Conservation (phyloP, 352 stramenopile genomes). For the Chrysophaeum taylorii region DNA sequence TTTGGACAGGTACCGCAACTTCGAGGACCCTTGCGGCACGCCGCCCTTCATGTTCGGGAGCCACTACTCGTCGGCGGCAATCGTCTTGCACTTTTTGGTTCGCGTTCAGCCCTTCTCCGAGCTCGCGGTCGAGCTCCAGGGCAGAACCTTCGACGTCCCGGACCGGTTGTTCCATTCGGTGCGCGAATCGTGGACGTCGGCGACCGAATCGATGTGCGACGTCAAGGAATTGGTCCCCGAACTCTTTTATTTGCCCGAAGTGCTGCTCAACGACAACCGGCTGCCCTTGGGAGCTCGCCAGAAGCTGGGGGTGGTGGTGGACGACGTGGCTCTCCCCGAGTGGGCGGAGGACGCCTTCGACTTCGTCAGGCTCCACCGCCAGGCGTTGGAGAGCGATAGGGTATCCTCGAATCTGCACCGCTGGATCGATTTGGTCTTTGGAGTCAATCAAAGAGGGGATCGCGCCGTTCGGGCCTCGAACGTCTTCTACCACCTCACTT, state of each 20-base stretch:
- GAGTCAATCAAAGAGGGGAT: slow-evolving; percentile 87
- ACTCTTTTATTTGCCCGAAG: slow-evolving; percentile 61
- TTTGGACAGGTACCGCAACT: slow-evolving; percentile 65
- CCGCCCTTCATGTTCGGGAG: slow-evolving; percentile 94
- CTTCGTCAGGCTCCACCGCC: slow-evolving; percentile 83
- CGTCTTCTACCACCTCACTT: slow-evolving; percentile 97
- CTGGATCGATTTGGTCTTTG: slow-evolving; percentile 99
- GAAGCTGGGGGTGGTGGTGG: too few relatives aligned
- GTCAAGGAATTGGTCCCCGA: slow-evolving; percentile 66
- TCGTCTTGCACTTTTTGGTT: slow-evolving; percentile 92
- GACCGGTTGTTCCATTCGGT: slow-evolving; percentile 54
- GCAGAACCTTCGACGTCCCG: slow-evolving; percentile 47
- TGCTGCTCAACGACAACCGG: slow-evolving; percentile 67
- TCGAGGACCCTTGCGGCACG: slow-evolving; percentile 52
- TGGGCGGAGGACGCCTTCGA: slow-evolving; percentile 37
- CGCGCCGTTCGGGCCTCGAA: slow-evolving; percentile 86
- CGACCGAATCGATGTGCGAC: slow-evolving; percentile 48
- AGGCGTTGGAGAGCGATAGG: slow-evolving; percentile 93
- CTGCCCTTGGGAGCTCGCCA: slow-evolving; percentile 69
- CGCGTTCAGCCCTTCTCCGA: slow-evolving; percentile 72
- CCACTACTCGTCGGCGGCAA: slow-evolving; percentile 88
- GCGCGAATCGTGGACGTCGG: slow-evolving; percentile 31
- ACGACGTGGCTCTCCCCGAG: too few relatives aligned
- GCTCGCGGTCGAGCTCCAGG: slow-evolving; percentile 40
- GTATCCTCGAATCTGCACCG: slow-evolving; percentile 90